Evolutionary conservation across 495 filamentous ascomycete genomes (phyloP), one percentile per base, ranked within the genome.

Genomic region (Penicillium longicatenatum): DNA sequence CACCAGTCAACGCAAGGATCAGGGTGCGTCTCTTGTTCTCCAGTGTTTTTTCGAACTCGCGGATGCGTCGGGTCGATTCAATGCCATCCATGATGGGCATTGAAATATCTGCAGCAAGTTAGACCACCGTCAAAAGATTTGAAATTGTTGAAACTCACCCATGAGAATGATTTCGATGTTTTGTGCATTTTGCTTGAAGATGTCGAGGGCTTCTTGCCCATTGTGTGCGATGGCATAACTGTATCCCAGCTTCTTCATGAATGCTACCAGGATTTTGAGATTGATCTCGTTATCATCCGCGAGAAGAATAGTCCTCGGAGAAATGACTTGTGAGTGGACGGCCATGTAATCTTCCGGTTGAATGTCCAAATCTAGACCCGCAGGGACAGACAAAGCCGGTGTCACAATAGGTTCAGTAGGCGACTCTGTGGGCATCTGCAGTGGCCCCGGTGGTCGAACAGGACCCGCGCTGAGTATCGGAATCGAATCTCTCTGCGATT

Each of bases 11-110:
- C 9, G 70, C 70, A 44, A 68, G 67, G 35, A 75, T 73, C 19
- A 57, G 60, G 14, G 52, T 54, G 16, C 24, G 52, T 19, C 16
- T 14, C 6, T 62, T 42, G 9, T 9, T n/a, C n/a, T 43, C 14
- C 1, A 54, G 12, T 10, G 42, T 50, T 22, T 58, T 61, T 41
- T 84, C 81, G 22, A 76, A 71, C 20, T 70, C 67, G 2, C 82
- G 70, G 29, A 83, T 84, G 50, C 76, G 71, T 8, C 74, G 59
- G 5, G 79, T 80, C 4, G 77, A 71, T 57, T 82, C 80, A 21
- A 82, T 72, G 0, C 81, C 82, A 51, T 81, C 72, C 81, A 85
- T 85, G 47, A 82, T 62, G 1, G 84, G 83, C 84, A 87, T 87
- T 43, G 75, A 77, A 14, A 86, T 79, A 62, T 84, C 70, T 74